Evolutionary conservation across 2,329 filamentous ascomycete species (phyloP), one percentile per base, ranked within the genome.

Genomic region (Coniochaeta sp.): DNA sequence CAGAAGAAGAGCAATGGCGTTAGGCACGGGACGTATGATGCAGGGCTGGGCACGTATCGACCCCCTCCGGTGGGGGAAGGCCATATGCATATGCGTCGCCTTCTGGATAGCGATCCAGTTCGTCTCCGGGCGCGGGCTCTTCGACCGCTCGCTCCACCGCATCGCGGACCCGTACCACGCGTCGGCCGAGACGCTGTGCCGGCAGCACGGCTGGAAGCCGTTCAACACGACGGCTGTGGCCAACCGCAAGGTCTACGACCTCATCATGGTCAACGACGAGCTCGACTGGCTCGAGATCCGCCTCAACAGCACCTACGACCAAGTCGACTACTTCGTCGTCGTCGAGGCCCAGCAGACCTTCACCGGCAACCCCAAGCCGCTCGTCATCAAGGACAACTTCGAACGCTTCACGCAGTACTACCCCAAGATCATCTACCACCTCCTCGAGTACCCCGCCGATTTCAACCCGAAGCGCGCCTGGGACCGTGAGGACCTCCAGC

Each of bases 261-360:
- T 86, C 1, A 71, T 83, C 58, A 76, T 85, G 71, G 66, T 85
- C 58, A 83, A 82, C 57, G 77, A 72, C 3, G 83, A 86, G 65
- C 70, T 86, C 12, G 82, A 86, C 65, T 83, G 80, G 74, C 71
- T 86, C 38, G 82, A 86, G 63, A 78, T 87, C 47, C 78, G 81
- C 10, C 69, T 86, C 3, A 73, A 81, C 58, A 78, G 78, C 3
- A 73, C 83, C 14, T 76, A 77, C 52, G 64, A 76, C 33, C 67
- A 76, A 38, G 80, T 86, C 53, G 82, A 86, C 66, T 84, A 83
- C 65, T 86, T 84, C 58, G 71, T 86, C 59, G 73, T 86, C 30
- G 73, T 85, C 49, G 83, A 86, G 66, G 75, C 77, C 1, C 63
- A 68, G 16, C 73, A 68, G 48, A 84, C 81, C 1, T 85, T 85